Evolutionary conservation across 176 grass and related monocot genomes (phyloP).

Genomic region (Avena eriantha): DNA sequence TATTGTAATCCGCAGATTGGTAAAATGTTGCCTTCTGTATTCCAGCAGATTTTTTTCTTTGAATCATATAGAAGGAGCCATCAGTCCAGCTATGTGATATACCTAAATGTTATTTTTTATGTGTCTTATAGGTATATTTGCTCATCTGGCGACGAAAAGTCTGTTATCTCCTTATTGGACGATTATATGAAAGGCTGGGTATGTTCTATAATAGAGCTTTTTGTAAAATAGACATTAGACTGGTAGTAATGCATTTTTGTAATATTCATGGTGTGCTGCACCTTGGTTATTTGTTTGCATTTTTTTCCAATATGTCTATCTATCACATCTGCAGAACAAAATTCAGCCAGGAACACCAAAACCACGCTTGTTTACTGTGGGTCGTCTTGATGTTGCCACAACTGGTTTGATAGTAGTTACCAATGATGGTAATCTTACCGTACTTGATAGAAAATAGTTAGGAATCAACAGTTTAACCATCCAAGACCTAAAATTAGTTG

Average conservation of each 20-base stretch:
- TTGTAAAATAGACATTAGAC: background rate
- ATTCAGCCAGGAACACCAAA: conserved; percentile 79
- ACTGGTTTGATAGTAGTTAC: conserved; percentile 92
- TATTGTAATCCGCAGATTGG: background rate
- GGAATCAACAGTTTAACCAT: background rate
- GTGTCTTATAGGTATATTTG: conserved; percentile 82
- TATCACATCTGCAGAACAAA: conserved; percentile 67
- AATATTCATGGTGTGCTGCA: background rate
- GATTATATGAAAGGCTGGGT: conserved; percentile 89
- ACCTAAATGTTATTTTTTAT: conserved; percentile 42
- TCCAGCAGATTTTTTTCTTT: background rate
- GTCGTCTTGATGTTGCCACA: conserved; percentile 95
- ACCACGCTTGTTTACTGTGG: conserved; percentile 89
- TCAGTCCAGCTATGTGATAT: background rate
- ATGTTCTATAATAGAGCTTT: conserved; percentile 51
- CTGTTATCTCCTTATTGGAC: conserved; percentile 79
- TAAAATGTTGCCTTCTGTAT: background rate
- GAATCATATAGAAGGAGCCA: conserved; percentile 17
- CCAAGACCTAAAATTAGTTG: conserved; percentile 38
- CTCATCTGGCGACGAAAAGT: conserved; percentile 83
- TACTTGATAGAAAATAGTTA: conserved; percentile 20
- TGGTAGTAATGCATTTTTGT: background rate
- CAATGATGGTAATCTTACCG: conserved; percentile 77
- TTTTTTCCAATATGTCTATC: conserved; percentile 16
- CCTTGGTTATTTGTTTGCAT: background rate